Conservation (phyloP, 2,329 filamentous ascomycete genomes). For the Colletotrichum sp. region DNA sequence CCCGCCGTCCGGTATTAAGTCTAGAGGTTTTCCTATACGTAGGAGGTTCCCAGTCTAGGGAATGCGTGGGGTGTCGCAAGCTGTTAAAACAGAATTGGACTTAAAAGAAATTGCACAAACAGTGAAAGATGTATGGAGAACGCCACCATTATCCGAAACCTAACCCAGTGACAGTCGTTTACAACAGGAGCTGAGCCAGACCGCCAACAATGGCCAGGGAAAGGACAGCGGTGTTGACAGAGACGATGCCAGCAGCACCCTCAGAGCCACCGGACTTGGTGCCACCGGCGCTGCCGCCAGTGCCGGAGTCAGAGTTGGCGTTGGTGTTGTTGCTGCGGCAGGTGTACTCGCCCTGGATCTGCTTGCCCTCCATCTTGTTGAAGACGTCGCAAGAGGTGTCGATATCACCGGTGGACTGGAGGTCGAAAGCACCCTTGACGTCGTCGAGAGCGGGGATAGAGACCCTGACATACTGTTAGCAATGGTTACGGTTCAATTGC, state of each 20-base stretch:
- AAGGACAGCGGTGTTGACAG: slow-evolving; percentile 53
- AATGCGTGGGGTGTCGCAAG: slow-evolving; percentile 15
- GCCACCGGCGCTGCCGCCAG: slow-evolving; percentile 32
- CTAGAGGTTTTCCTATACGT: slow-evolving; percentile 46
- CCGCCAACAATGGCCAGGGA: slow-evolving; percentile 52
- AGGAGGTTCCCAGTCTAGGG: slow-evolving; percentile 27
- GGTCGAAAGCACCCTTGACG: slow-evolving; percentile 75
- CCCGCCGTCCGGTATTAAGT: slow-evolving; percentile 44
- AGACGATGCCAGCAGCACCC: slow-evolving; percentile 49
- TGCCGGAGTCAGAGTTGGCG: slow-evolving; percentile 53
- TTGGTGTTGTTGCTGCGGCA: slow-evolving; percentile 58
- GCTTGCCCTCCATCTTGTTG: slow-evolving; percentile 44
- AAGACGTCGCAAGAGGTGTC: slow-evolving; percentile 58
- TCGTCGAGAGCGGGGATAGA: slow-evolving; percentile 69
- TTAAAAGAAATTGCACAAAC: slow-evolving; percentile 22
- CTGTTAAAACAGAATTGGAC: slow-evolving; percentile 14
- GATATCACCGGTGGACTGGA: slow-evolving; percentile 71
- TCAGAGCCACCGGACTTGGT: slow-evolving; percentile 31
- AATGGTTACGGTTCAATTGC: neutral
- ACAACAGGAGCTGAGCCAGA: slow-evolving; percentile 55
- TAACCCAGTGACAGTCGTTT: slow-evolving; percentile 31
- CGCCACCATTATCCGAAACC: slow-evolving; percentile 23
- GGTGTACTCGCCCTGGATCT: slow-evolving; percentile 52
- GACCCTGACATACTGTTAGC: slow-evolving; percentile 58
- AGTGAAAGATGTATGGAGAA: slow-evolving; percentile 24